Evolutionary conservation across 805 yeast genomes (phyloP), one percentile per base, ranked within the genome.

Genomic region (Martiniozyma abietophila): DNA sequence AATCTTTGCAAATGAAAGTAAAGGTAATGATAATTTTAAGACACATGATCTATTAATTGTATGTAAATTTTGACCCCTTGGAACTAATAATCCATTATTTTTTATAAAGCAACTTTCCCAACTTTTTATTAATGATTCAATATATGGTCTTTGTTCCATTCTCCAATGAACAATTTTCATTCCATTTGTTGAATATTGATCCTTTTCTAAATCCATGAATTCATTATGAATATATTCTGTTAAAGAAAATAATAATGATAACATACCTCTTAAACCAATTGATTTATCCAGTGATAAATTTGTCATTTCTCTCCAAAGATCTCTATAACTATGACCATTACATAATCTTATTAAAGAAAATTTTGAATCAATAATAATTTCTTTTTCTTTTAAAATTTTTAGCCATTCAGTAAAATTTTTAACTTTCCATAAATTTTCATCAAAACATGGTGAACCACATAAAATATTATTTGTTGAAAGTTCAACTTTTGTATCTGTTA

Each of bases 101-200:
- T 65, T 63, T 26, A 75, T 56, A 48, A 69, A 81, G 19, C 71
- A 51, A 12, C 65, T 61, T 53, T 81, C 92, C 89, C 89, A 81
- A 18, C 74, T 61, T 43, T 71, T 72, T 16, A 81, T 50, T 45
- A 80, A 53, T 9, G 68, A 56, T 42, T 72, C 76, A 34, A 81
- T 64, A 6, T 62, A 57, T 2, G 83, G 83, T 41, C 79, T 64
- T 7, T 70, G 64, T 37, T 69, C 69, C 59, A 76, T 60, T 51
- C 82, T 65, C 89, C 89, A 81, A 36, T 66, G 65, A 4, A 77
- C 65, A 21, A 72, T 71, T 38, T 68, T 67, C 32, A 64, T 62
- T 11, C 64, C 65, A 34, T 59, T 55, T 8, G 56, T 42, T 36
- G 59, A 62, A 23, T 21, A 19, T 5, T 32, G 23, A 3, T 49